A percentile compares a stretch with the other conserved stretches of the same genome.
Evolutionary conservation across 2,329 filamentous ascomycete species (phyloP).

Genomic region (Penicillium occitanis): DNA sequence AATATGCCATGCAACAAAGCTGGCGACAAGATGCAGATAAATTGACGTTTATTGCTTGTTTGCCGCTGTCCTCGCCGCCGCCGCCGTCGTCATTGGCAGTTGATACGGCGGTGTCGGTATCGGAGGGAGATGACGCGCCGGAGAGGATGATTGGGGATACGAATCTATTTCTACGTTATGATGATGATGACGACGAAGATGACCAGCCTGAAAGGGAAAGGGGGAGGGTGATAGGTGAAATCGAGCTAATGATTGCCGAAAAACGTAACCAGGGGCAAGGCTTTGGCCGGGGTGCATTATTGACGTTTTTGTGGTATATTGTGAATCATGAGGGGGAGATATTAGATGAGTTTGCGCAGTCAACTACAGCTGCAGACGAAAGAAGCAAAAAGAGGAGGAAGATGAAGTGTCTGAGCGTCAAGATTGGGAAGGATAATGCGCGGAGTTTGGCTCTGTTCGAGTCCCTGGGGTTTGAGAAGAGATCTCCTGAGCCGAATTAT

Average conservation of each 20-base stretch:
- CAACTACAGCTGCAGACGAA: slow-evolving; percentile 21
- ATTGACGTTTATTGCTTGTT: slow-evolving; percentile 84
- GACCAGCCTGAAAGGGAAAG: slow-evolving; percentile 3
- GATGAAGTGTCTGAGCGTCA: slow-evolving; percentile 56
- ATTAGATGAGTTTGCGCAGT: slow-evolving; percentile 54
- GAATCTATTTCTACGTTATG: slow-evolving; percentile 73
- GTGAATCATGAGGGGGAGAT: slow-evolving; percentile 54
- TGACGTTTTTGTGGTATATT: slow-evolving; percentile 70
- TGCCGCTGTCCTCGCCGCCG: slow-evolving; percentile 24
- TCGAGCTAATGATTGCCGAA: slow-evolving; percentile 83
- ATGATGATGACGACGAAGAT: slow-evolving; percentile 50
- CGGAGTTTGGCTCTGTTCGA: slow-evolving; percentile 62
- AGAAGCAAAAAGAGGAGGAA: slow-evolving; percentile 10
- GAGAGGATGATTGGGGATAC: slow-evolving; percentile 69
- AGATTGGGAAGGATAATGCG: slow-evolving; percentile 59
- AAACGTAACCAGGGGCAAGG: slow-evolving; percentile 60
- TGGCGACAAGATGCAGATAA: slow-evolving; percentile 85
- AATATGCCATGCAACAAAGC: slow-evolving; percentile 85
- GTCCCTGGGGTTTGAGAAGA: slow-evolving; percentile 56
- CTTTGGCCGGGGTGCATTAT: slow-evolving; percentile 63
- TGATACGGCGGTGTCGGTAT: neutral
- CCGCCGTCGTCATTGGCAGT: neutral
- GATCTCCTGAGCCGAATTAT: slow-evolving; percentile 56
- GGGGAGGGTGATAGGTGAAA: slow-evolving; percentile 59
- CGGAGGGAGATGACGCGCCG: slow-evolving; percentile 54